Percentiles rank a stretch among this genome's conserved stretches.
phyloP scores from a whole-genome alignment of 2,329 filamentous ascomycete genomes.

The Dichotomopilus funicola region DNA sequence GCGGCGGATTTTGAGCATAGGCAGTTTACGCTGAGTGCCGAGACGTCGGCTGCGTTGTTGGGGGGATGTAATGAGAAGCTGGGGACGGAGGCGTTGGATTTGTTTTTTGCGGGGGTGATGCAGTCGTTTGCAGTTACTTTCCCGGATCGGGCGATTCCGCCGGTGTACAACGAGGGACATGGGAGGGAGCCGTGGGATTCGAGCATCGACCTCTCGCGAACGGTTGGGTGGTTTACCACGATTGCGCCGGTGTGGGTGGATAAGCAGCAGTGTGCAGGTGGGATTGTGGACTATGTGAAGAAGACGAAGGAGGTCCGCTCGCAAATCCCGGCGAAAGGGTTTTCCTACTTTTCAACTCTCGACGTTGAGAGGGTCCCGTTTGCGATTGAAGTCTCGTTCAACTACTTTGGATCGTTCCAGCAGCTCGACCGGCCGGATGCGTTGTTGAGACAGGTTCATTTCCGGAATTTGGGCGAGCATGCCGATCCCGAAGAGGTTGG shows the following conservation, averaged over 20 bases:
- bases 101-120: conserved; percentile 30
- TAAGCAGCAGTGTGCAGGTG: conserved; percentile 3
- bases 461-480: conserved; percentile 1
- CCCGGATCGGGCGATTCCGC: conserved; percentile 26
- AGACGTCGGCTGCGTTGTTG: conserved; percentile 25
- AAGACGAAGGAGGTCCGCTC: conserved; percentile 29
- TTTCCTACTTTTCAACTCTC: conserved; percentile 31
- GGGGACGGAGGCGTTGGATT: conserved; percentile 31
- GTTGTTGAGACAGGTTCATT: conserved; percentile 18
- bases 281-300: conserved; percentile 9
- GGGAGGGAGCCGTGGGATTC: conserved; percentile 33
- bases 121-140: conserved; percentile 32
- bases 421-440: conserved; percentile 35
- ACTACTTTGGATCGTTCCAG: conserved; percentile 40
- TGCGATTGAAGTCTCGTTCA: conserved; percentile 40
- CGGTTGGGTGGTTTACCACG: conserved; percentile 40
- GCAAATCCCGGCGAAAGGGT: conserved; percentile 29
- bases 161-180: conserved; percentile 35
- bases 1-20: conserved; percentile 18
- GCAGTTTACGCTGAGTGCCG: conserved; percentile 34
- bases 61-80: conserved; percentile 25
- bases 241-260: conserved; percentile 28
- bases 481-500: conserved; percentile 7
- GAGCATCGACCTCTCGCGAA: conserved; percentile 30
- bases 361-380: conserved; percentile 28